Percentiles rank a stretch among this genome's conserved stretches.
Evolutionary conservation across 208 protist genomes (phyloP).

Genomic region (Leptomonas seymouri): DNA sequence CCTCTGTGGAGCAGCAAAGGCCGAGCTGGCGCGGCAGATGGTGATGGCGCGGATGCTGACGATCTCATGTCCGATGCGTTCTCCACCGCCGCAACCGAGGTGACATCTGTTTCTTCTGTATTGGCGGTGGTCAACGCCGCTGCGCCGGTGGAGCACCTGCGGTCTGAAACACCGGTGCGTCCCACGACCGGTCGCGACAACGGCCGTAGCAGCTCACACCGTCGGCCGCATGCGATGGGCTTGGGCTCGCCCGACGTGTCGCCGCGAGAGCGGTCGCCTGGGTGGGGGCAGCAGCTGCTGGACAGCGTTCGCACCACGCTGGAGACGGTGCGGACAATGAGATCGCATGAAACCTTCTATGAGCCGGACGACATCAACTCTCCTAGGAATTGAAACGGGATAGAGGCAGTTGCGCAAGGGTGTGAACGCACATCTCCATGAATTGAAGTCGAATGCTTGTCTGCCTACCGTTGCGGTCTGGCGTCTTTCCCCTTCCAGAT

Average conservation of each 20-base stretch:
- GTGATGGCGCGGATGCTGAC: not conserved
- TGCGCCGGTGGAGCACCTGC: not conserved
- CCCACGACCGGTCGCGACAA: not conserved
- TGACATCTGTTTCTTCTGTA: conserved; percentile 9
- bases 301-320: conserved; percentile 16
- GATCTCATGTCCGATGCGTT: not conserved
- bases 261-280: conserved; percentile 5
- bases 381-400: too few species aligned
- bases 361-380: not conserved
- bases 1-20: not conserved
- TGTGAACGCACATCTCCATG: too few species aligned
- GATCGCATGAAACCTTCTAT: conserved; percentile 9
- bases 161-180: not conserved
- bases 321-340: conserved; percentile 10
- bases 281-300: conserved; percentile 14
- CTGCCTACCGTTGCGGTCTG: too few species aligned
- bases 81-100: not conserved
- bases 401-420: too few species aligned
- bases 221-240: not conserved
- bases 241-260: not conserved
- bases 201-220: not conserved
- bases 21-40: not conserved
- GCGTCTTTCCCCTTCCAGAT: too few species aligned
- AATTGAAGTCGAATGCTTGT: too few species aligned
- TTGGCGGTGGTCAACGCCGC: conserved; percentile 8